Percentiles rank a stretch among this genome's conserved stretches.
Conservation (phyloP, 768 basidiomycete species). For the Mycena alexandri region DNA sequence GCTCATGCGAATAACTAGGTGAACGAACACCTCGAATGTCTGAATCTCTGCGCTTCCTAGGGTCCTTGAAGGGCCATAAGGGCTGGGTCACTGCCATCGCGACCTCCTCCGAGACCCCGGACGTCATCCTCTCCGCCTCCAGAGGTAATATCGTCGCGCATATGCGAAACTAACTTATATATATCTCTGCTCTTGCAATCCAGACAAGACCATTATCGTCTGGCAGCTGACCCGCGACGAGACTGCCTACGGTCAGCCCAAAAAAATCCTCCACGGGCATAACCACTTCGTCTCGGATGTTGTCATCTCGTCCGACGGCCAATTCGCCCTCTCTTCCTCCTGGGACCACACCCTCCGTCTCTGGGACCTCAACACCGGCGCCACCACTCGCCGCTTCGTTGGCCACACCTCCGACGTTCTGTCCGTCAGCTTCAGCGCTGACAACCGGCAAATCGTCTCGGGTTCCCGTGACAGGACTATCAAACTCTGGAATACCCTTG, state of each 20-base stretch:
- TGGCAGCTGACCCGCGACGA: slow-evolving; percentile 98
- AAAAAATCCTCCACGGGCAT: slow-evolving; percentile 97
- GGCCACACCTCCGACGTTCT: slow-evolving; percentile 98
- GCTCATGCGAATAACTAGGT: too few relatives aligned
- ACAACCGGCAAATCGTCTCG: slow-evolving; percentile 99
- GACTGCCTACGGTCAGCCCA: slow-evolving; percentile 93
- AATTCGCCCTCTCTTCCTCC: slow-evolving; percentile 98
- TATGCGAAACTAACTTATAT: slow-evolving; percentile 42
- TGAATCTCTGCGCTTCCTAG: slow-evolving; percentile 91
- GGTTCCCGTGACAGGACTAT: slow-evolving; percentile 97
- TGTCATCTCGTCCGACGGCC: slow-evolving; percentile 98
- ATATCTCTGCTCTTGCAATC: slow-evolving; percentile 42
- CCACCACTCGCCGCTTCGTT: slow-evolving; percentile 96
- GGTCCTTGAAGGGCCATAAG: slow-evolving; percentile 92
- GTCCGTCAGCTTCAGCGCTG: slow-evolving; percentile 99
- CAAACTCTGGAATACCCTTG: slow-evolving; percentile 99
- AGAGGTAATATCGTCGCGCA: slow-evolving; percentile 72
- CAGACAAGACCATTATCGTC: slow-evolving; percentile 99
- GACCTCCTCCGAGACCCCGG: slow-evolving; percentile 97
- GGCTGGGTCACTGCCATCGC: slow-evolving; percentile 99
- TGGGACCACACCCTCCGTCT: slow-evolving; percentile 99
- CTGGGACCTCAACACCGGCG: slow-evolving; percentile 98
- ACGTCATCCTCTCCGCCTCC: slow-evolving; percentile 98
- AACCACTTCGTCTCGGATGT: slow-evolving; percentile 99
- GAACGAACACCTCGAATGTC: too few relatives aligned